Base-by-base conservation (phyloP, 1,139 yeast genomes). In the Lodderomyces parapsilosis region DNA sequence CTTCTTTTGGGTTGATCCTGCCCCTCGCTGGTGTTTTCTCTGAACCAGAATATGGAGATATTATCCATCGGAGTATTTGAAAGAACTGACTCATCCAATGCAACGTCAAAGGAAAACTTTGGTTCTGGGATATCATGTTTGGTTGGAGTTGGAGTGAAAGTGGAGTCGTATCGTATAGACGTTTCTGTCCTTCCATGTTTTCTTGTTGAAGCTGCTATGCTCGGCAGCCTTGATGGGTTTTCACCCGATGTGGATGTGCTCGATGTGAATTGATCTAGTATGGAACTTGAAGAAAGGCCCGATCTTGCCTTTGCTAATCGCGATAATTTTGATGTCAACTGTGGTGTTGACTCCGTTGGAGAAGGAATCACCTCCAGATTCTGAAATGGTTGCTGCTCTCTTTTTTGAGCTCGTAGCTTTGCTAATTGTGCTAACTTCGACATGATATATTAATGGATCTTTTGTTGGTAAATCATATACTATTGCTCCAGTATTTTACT, bases 251-350 rank as follows among this genome's bases (percentile, higher is more conserved):
- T 15, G 13, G 44, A 23, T 2, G 38, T 35, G 4, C 30, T 38
- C 13, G 37, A 24, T 3, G 49, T 42, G 32, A 60, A 47, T 32
- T 56, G 47, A 25, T 56, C 54, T 39, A 62, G 45, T 18, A 62
- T 62, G 20, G 58, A 60, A 18, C 59, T 49, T 35, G 58, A 56
- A 35, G 48, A 54, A 13, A 54, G 52, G 13, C 56, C 49, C 10
- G 69, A 66, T 49, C 78, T 60, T 15, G 71, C 63, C 49, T 68
- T 69, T 2, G 82, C 81, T 50, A 80, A 63, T 2, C 73, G 68
- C 10, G 80, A 71, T 39, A 79, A 59, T 52, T 76, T 77, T 1
- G 78, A 70, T 70, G 2, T 74, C 63, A 46, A 49, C 27, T 40
- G 41, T 9, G 43, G n/a, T 28, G 41, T 2, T 10, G 32, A 30